A percentile compares a stretch with the other conserved stretches of the same genome.
phyloP scores from a whole-genome alignment of 495 filamentous ascomycete genomes.

The Talaromyces ruber region DNA sequence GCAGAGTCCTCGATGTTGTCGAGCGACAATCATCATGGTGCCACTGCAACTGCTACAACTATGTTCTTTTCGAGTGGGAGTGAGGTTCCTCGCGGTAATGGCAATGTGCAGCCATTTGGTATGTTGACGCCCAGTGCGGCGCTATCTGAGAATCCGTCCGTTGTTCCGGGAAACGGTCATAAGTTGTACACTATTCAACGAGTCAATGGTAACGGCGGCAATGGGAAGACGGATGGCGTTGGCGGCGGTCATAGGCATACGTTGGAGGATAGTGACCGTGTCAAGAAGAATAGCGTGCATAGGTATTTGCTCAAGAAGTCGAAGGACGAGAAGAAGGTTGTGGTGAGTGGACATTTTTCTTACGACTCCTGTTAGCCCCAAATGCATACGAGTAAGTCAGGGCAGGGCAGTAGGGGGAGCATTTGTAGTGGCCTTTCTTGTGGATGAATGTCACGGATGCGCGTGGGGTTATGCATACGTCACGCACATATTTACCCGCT shows the following conservation, averaged over 20 bases:
- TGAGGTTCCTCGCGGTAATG: neutral
- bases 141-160: slow-evolving; percentile 33
- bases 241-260: slow-evolving; percentile 64
- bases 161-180: slow-evolving; percentile 33
- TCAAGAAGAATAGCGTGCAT: slow-evolving; percentile 78
- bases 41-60: neutral
- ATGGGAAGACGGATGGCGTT: slow-evolving; percentile 62
- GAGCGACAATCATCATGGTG: neutral
- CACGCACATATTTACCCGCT: slow-evolving; percentile 1
- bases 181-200: slow-evolving; percentile 67
- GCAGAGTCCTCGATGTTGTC: neutral
- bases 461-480: slow-evolving; percentile 4
- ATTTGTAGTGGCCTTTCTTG: neutral
- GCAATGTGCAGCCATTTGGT: slow-evolving; percentile 23
- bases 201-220: slow-evolving; percentile 69
- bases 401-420: neutral
- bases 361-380: neutral
- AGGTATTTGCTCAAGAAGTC: slow-evolving; percentile 57
- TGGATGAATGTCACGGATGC: neutral
- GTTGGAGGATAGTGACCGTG: slow-evolving; percentile 69
- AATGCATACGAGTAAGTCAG: neutral
- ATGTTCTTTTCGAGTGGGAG: neutral
- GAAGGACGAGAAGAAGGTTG: slow-evolving; percentile 57
- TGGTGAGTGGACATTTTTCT: slow-evolving; percentile 45
- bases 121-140: slow-evolving; percentile 27